Evolutionary conservation across 495 filamentous ascomycete genomes (phyloP), one percentile per base, ranked within the genome.

Genomic region (Bombardia bombarda): DNA sequence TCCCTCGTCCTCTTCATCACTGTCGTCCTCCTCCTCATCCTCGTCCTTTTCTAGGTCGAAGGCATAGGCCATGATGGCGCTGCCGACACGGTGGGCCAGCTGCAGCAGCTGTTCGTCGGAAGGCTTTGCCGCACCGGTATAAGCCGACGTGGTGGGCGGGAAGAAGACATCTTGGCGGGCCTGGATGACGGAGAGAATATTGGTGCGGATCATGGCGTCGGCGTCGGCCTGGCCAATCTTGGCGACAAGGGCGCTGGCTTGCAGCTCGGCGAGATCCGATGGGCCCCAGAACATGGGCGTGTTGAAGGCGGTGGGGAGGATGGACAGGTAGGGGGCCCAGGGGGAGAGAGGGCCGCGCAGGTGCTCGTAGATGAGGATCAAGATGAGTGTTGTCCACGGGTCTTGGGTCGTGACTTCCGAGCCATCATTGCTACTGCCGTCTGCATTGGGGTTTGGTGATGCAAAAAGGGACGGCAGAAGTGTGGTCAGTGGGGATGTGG

Each of bases 51-150:
- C 72, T 0, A 97, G 72, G 47, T 95, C 90, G 52, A 97, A 97
- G 2, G 87, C 89, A 58, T 96, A 96, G 4, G 87, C 83, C 89
- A 96, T 95, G 32, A 95, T 92, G 13, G 83, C 73, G 12, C 83
- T 87, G 0, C 83, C 90, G 77, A 95, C 85, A 8, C 74, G 70
- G 60, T 95, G 88, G 24, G 79, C 78, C 7, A 89, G 66, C 14
- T 58, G 48, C 4, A 87, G 51, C 13, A 89, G 61, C 19, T 74
- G 61, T 16, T 72, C 65, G 35, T 77, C 68, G 14, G 66, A 26
- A 7, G 64, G 40, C 4, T 16, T 68, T 32, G 51, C 54, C 38
- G 68, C 55, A 20, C 66, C 64, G 10, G 68, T 56, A n/a, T n/a
- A n/a, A 2, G 13, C 9, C 24, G 4, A 32, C 10, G 33, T 12